Conservation (phyloP, 1,139 yeast genomes). For the Suhomyces terraborum region DNA sequence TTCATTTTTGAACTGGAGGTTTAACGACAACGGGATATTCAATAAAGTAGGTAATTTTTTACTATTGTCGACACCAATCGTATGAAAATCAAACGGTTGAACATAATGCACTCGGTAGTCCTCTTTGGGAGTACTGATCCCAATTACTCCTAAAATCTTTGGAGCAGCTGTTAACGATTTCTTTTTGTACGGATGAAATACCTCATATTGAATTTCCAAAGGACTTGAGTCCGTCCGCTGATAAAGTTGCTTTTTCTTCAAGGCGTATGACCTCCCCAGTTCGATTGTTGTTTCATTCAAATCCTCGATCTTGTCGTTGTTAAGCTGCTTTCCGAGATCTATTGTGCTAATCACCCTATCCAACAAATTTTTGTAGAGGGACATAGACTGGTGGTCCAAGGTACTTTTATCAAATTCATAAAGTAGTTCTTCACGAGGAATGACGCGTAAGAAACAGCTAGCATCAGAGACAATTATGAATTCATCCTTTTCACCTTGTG, state of each 20-base stretch:
- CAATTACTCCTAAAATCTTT: slow-evolving; percentile 26
- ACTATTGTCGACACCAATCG: not conserved
- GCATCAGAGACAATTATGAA: slow-evolving; percentile 41
- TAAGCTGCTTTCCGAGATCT: slow-evolving; percentile 26
- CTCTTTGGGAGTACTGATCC: slow-evolving; percentile 19
- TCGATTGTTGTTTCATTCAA: slow-evolving; percentile 6
- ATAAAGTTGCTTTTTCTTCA: slow-evolving; percentile 24
- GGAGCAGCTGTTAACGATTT: slow-evolving; percentile 25
- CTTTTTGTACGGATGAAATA: slow-evolving; percentile 23
- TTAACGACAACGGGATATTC: slow-evolving; percentile 20
- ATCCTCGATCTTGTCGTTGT: slow-evolving; percentile 3
- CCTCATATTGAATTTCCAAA: slow-evolving; percentile 13
- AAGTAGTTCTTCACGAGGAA: slow-evolving; percentile 27
- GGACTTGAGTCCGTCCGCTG: not conserved
- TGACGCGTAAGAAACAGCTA: slow-evolving; percentile 30
- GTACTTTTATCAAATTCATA: slow-evolving; percentile 32
- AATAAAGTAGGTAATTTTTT: slow-evolving; percentile 8
- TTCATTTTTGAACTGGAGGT: slow-evolving; percentile 8
- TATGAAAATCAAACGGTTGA: slow-evolving; percentile 11
- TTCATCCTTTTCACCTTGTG: slow-evolving; percentile 30
- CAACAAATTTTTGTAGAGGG: slow-evolving; percentile 30
- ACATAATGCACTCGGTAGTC: slow-evolving; percentile 21
- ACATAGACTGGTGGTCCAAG: slow-evolving; percentile 38
- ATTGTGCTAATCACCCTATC: slow-evolving; percentile 30
- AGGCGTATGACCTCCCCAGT: slow-evolving; percentile 14